These are phyloP conservation scores for Blumeriella jaapii DNA, from an alignment of 2,329 filamentous ascomycete species.

Conservation along the genomic window DNA sequence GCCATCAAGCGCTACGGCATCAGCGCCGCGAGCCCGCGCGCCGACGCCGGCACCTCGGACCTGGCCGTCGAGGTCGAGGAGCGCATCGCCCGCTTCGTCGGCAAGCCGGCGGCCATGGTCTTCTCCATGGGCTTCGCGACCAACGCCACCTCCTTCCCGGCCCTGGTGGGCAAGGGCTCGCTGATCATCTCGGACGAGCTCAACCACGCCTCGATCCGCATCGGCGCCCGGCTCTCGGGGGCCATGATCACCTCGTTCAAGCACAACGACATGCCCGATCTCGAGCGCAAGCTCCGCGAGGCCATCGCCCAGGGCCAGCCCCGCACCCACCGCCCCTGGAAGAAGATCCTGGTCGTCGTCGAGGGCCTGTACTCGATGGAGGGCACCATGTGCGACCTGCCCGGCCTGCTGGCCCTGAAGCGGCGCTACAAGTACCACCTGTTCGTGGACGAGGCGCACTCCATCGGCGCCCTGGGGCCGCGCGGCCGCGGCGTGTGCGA, in stretches of 20 bases:
- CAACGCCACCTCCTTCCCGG: slow-evolving; percentile 86
- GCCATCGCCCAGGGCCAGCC: slow-evolving; percentile 94
- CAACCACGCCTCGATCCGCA: slow-evolving; percentile 95
- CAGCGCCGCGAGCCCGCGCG: slow-evolving; percentile 67
- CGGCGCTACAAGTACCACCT: slow-evolving; percentile 94
- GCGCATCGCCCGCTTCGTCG: slow-evolving; percentile 80
- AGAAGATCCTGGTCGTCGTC: slow-evolving; percentile 94
- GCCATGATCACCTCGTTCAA: slow-evolving; percentile 95
- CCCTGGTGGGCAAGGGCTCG: slow-evolving; percentile 83
- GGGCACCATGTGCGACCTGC: slow-evolving; percentile 97
- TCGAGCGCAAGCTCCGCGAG: slow-evolving; percentile 79
- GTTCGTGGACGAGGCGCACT: slow-evolving; percentile 95
- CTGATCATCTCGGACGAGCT: slow-evolving; percentile 94
- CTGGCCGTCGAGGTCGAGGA: slow-evolving; percentile 82
- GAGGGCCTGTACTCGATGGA: slow-evolving; percentile 99
- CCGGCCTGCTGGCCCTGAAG: slow-evolving; percentile 76
- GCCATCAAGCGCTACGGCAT: slow-evolving; percentile 77
- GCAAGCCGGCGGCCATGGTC: slow-evolving; percentile 88
- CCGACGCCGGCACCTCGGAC: slow-evolving; percentile 78
- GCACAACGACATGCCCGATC: slow-evolving; percentile 87
- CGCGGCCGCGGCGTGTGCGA: slow-evolving; percentile 88
- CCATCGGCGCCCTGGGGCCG: slow-evolving; percentile 83
- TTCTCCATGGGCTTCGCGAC: slow-evolving; percentile 99
- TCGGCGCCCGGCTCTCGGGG: slow-evolving; percentile 85
- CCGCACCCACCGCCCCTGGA: slow-evolving; percentile 97